Evolutionary conservation across 805 yeast genomes (phyloP), one percentile per base, ranked within the genome.

Genomic region (Starmerella davenportii): DNA sequence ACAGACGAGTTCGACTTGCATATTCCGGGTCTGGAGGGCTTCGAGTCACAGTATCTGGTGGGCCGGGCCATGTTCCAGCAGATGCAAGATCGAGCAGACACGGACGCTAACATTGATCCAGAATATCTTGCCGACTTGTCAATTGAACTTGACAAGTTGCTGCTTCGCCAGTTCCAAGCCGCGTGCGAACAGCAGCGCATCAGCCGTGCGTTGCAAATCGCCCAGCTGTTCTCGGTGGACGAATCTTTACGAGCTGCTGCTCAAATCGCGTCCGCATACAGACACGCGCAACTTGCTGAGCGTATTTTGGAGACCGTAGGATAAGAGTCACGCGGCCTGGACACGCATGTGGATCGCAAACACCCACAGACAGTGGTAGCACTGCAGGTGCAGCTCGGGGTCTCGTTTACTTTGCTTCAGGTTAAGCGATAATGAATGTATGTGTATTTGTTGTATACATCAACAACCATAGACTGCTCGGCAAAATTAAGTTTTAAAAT

Each of bases 191-290:
- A 74, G 18, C 69, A 72, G 31, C 69, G 74, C 39, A 55, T 68
- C 30, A 67, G 68, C 38, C 76, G 76, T 55, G 90, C 93, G 1
- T 62, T 72, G 44, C 74, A 77, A 25, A 55, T 90, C 21, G 84
- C 73, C 5, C 67, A 65, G 43, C 72, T 78, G 51, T 63, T 87
- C 48, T 71, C 73, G 48, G 77, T 74, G 47, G 87, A 79, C 44
- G 74, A 77, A 47, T 92, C 93, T 2, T 60, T 85, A 44, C 68
- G 66, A 39, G 95, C 95, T 0, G 94, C 95, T 1, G 63, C 71
- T 13, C 78, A 78, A 57, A 79, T 87, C 39, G 82, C 94, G 1
- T 79, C 79, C 51, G 68, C 94, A 43, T 66, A 72, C 39, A 76
- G 71, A 24, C 55, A 74, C 51, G 58, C 62, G 14, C 51, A 59